phyloP scores from a whole-genome alignment of 2,329 filamentous ascomycete species.

The Xylariaceae sp. region DNA sequence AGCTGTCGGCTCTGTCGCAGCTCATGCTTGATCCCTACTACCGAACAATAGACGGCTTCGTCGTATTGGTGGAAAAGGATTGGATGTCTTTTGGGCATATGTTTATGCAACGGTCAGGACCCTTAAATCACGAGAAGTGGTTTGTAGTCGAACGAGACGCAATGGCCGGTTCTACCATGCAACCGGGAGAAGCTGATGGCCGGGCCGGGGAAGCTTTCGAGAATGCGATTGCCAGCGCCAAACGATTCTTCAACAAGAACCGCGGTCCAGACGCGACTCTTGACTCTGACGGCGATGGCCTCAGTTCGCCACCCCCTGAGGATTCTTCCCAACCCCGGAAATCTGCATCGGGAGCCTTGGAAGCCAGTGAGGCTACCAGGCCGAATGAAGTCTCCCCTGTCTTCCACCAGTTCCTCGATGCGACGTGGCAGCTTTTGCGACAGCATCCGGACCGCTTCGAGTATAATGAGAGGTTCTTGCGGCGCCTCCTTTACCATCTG shows the following conservation, averaged over 20 bases:
- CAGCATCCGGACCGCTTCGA: conserved; percentile 88
- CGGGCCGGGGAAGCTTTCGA: conserved; percentile 68
- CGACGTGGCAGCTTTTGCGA: conserved; percentile 79
- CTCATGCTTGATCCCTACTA: conserved; percentile 94
- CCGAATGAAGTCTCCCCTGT: conserved; percentile 92
- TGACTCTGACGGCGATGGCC: conserved; percentile 25
- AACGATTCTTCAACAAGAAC: conserved; percentile 83
- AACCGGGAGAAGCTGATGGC: conserved; percentile 54
- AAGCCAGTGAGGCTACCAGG: conserved; percentile 60
- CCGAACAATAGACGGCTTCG: conserved; percentile 88
- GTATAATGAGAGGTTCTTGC: conserved; percentile 89
- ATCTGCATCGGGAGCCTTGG: conserved; percentile 30
- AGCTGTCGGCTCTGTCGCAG: conserved; percentile 85
- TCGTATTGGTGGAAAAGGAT: conserved; percentile 91
- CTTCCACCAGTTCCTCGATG: conserved; percentile 96
- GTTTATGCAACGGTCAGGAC: conserved; percentile 88
- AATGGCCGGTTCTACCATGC: conserved; percentile 56
- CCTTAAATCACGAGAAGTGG: conserved; percentile 87
- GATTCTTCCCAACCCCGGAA: conserved; percentile 25
- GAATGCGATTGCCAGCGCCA: conserved; percentile 75
- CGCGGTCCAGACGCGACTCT: conserved; percentile 50
- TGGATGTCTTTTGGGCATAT: conserved; percentile 98
- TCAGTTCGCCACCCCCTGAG: conserved; percentile 18
- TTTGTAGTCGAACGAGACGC: conserved; percentile 80
- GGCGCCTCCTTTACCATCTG: conserved; percentile 83